A percentile compares a stretch with the other conserved stretches of the same genome.
phyloP scores from a whole-genome alignment of 306 rosid species.

The Lupinus albus region DNA sequence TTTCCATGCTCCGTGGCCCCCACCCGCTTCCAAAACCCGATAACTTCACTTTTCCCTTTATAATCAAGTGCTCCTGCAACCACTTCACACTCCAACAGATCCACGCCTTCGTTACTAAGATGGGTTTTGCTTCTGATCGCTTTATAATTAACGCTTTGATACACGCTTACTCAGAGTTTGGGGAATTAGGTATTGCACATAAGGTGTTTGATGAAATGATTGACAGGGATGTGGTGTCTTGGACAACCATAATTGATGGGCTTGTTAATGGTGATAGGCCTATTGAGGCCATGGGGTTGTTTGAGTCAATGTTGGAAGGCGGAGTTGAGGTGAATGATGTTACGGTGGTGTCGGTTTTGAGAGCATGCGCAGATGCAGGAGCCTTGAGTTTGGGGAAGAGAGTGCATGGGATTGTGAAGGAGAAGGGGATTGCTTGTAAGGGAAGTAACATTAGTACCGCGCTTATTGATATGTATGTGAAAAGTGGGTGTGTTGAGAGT shows the following conservation, averaged over 20 bases:
- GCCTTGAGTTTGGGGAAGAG: constrained; percentile 51
- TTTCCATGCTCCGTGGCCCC: constrained; percentile 38
- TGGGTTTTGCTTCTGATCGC: constrained; percentile 45
- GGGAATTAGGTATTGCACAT: constrained; percentile 44
- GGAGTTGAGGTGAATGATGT: constrained; percentile 51
- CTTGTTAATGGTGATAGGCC: constrained; percentile 42
- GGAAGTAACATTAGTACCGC: constrained; percentile 48
- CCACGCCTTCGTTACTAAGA: constrained; percentile 42
- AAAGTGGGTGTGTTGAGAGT: constrained; percentile 54
- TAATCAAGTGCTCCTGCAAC: constrained; percentile 51
- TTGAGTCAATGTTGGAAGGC: constrained; percentile 47
- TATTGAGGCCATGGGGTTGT: constrained; percentile 48
- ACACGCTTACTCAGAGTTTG: constrained; percentile 43
- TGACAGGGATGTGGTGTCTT: constrained; percentile 59
- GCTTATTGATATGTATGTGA: constrained; percentile 63
- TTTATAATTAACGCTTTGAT: constrained; percentile 49
- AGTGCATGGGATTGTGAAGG: constrained; percentile 49
- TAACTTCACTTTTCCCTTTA: constrained; percentile 55
- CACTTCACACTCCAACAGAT: constrained; percentile 51
- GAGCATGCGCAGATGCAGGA: constrained; percentile 57
- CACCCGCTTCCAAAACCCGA: constrained; percentile 41
- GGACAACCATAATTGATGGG: constrained; percentile 56
- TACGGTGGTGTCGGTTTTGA: constrained; percentile 47
- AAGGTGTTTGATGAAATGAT: constrained; percentile 55
- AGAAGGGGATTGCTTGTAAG: constrained; percentile 20